phyloP scores from a whole-genome alignment of 2,329 filamentous ascomycete genomes.

The Clonostachys rhizophaga region DNA sequence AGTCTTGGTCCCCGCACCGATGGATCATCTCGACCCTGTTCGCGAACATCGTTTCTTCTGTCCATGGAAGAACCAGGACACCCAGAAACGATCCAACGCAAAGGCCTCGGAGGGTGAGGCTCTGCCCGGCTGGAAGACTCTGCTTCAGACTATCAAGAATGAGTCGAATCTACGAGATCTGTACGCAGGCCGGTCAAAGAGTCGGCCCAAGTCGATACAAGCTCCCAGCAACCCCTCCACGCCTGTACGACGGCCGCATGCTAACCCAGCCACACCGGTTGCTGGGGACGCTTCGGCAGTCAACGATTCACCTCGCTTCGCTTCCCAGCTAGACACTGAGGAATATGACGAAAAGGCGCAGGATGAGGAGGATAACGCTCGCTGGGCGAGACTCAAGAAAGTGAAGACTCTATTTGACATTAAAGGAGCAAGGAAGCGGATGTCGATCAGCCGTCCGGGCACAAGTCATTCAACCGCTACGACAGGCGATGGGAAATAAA shows the following conservation, averaged over 20 bases:
- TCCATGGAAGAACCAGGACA: conserved; percentile 66
- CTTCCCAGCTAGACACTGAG: conserved; percentile 1
- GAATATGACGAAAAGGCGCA: conserved; percentile 37
- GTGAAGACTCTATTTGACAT: conserved; percentile 69
- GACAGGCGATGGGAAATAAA: neutral
- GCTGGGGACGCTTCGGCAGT: neutral
- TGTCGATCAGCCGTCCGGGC: conserved; percentile 33
- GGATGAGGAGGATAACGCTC: conserved; percentile 62
- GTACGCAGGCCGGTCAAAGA: conserved; percentile 13
- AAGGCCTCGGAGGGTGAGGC: conserved; percentile 24
- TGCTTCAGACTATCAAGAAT: conserved; percentile 52
- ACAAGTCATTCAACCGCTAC: conserved; percentile 23
- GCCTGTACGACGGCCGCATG: neutral
- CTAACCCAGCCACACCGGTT: neutral
- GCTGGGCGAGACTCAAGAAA: conserved; percentile 66
- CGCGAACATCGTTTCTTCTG: conserved; percentile 79
- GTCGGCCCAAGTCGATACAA: neutral
- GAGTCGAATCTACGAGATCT: conserved; percentile 46
- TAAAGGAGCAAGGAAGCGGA: conserved; percentile 53
- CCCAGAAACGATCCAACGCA: conserved; percentile 44
- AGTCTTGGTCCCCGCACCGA: conserved; percentile 53
- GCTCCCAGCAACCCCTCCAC: neutral
- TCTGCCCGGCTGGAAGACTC: conserved; percentile 49
- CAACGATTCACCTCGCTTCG: too few relatives aligned
- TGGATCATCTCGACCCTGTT: conserved; percentile 64